A percentile compares a stretch with the other conserved stretches of the same genome.
phyloP scores from a whole-genome alignment of 371 early-diverging fungal species.

The Synchytrium microbalum region DNA sequence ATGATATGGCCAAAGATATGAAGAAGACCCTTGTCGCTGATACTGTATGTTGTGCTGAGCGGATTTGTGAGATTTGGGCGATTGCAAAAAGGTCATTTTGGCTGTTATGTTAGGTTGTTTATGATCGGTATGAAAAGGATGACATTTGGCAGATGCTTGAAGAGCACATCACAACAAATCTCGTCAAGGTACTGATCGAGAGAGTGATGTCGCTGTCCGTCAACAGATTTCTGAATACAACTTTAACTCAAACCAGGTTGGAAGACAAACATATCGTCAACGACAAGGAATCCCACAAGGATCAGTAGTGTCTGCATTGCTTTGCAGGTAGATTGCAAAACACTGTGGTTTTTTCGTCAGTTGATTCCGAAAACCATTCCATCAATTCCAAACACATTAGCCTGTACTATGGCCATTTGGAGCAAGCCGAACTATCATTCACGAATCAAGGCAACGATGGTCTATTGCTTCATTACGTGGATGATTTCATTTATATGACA shows the following conservation, averaged over 20 bases:
- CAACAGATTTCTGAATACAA: background rate
- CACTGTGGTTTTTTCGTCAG: too few species aligned
- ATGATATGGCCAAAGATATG: background rate
- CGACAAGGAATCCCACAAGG: conserved; percentile 82
- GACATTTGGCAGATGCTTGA: conserved; percentile 35
- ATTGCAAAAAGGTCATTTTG: conserved; percentile 25
- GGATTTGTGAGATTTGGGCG: too few species aligned
- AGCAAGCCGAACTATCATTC: conserved; percentile 36
- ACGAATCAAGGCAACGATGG: conserved; percentile 10
- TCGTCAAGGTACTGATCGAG: conserved; percentile 48
- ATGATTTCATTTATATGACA: conserved; percentile 76
- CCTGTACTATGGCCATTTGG: conserved; percentile 67
- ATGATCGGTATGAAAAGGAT: conserved; percentile 27
- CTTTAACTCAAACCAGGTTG: conserved; percentile 25
- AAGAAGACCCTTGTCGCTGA: background rate
- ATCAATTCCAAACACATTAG: conserved; percentile 12
- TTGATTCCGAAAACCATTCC: background rate
- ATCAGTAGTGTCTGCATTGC: conserved; percentile 67
- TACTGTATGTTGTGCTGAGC: background rate
- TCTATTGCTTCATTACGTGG: conserved; percentile 59
- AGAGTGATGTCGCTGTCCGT: background rate
- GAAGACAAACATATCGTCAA: conserved; percentile 52
- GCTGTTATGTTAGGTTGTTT: conserved; percentile 47
- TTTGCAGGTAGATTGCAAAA: conserved; percentile 58
- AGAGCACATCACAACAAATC: conserved; percentile 55